Base-by-base conservation (phyloP, 2,329 filamentous ascomycete genomes). In the Lasiodiplodia citricola region DNA sequence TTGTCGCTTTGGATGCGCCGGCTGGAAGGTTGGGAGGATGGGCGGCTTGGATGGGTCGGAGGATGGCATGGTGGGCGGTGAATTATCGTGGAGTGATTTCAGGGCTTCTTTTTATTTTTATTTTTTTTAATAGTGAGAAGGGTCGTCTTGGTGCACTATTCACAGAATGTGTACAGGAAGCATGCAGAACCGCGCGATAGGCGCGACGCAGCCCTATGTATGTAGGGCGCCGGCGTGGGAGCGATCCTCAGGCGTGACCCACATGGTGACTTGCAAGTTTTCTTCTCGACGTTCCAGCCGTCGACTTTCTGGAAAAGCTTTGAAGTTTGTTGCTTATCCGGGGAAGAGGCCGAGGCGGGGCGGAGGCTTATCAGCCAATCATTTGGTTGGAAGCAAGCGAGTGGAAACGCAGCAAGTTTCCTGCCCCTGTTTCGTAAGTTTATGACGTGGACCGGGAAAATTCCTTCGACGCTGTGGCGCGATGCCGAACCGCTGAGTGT, bases 341-440 rank as follows among this genome's bases (percentile, higher is more conserved):
- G 44, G 44, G 44, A 47, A 47, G 44, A 47, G 44, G 44, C 55
- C 31, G 35, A 31, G 25, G 28, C 37, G 7, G 58, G 14, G 11
- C 21, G 41, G 58, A 7, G 2, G 60, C 60, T 38, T 64, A 38
- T 38, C 60, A 28, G 47, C 60, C 60, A 64, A 64, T 64, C 60
- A 25, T 7, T 14, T 7, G 44, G n/a, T 4, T 18, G 25, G 21
- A 31, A 7, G 5, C n/a, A 64, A 38, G 60, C 60, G 60, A 64
- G 44, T 16, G 18, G 60, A 64, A 64, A 64, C 60, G 47, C 44
- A 64, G 47, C 60, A 64, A 64, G 60, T 52, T 64, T 52, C 44
- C 28, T 11, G 44, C 44, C 58, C 47, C 44, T 51, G 44, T 31
- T 25, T 25, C 60, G 44, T 3, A 38, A 31, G 18, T 21, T 51